These are phyloP conservation scores for Colletotrichum orchidophilum DNA, from an alignment of 2,329 filamentous ascomycete genomes.

Conservation along the genomic window DNA sequence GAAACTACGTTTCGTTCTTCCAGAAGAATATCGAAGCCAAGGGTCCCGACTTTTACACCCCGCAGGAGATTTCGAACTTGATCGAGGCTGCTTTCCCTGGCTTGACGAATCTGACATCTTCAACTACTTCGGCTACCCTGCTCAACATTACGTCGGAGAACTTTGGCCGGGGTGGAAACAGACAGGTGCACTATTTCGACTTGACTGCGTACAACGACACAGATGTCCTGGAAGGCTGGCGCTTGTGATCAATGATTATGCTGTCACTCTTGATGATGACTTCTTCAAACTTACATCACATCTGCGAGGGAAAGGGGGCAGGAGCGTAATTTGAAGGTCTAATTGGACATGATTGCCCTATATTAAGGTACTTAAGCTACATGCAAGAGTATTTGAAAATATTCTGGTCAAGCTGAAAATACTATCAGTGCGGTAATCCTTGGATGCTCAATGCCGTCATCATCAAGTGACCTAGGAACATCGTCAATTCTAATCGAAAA, in stretches of 20 bases:
- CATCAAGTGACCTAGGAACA: too few relatives aligned
- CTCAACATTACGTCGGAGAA: constrained; percentile 24
- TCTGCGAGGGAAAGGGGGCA: too few relatives aligned
- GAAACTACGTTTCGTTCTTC: constrained; percentile 19
- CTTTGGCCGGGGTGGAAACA: constrained; percentile 12
- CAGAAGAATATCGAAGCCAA: constrained; percentile 24
- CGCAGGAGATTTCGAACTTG: not conserved
- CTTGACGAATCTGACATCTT: constrained; percentile 9
- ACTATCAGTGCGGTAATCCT: too few relatives aligned
- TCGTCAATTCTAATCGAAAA: too few relatives aligned
- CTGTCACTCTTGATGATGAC: too few relatives aligned
- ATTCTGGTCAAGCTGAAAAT: too few relatives aligned
- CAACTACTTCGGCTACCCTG: constrained; percentile 6
- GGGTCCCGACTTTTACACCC: constrained; percentile 13
- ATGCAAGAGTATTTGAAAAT: too few relatives aligned
- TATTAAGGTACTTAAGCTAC: too few relatives aligned
- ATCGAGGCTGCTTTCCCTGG: constrained; percentile 13
- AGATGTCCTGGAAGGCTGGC: constrained; percentile 2
- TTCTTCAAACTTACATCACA: too few relatives aligned
- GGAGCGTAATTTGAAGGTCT: too few relatives aligned
- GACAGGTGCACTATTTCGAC: constrained; percentile 7
- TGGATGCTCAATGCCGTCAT: too few relatives aligned
- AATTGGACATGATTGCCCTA: too few relatives aligned
- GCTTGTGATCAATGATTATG: constrained; percentile 16
- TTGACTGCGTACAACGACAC: constrained; percentile 1